Percentiles rank a stretch among this genome's conserved stretches.
These are phyloP conservation scores for Acacia crassicarpa DNA, from an alignment of 306 rosid species.

Conservation along the genomic window DNA sequence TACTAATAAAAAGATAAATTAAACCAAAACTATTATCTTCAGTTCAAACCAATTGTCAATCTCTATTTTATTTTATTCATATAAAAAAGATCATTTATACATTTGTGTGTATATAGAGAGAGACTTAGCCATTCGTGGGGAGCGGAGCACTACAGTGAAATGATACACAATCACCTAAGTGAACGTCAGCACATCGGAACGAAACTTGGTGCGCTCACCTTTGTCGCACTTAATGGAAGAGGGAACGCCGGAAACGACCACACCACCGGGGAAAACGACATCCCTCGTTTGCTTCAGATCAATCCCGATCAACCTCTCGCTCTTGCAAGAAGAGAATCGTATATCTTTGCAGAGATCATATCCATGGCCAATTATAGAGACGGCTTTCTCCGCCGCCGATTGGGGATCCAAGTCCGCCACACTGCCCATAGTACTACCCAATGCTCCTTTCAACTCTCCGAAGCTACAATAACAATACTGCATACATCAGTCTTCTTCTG, in stretches of 20 bases:
- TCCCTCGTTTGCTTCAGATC: slow-evolving; percentile 50
- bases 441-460: not conserved
- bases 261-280: slow-evolving; percentile 67
- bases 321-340: slow-evolving; percentile 54
- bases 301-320: slow-evolving; percentile 53
- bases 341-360: slow-evolving; percentile 66
- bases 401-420: slow-evolving; percentile 48
- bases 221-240: slow-evolving; percentile 76
- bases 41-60: too few species aligned
- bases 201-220: slow-evolving; percentile 81
- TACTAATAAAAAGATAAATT: not conserved
- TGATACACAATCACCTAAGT: slow-evolving; percentile 43
- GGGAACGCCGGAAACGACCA: slow-evolving; percentile 53
- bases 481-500: too few species aligned
- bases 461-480: not conserved
- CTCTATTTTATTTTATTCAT: not conserved
- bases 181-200: slow-evolving; percentile 73
- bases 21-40: not conserved
- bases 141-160: not conserved
- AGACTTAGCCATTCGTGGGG: not conserved
- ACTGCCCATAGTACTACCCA: slow-evolving; percentile 35
- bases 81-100: not conserved
- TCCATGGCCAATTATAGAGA: slow-evolving; percentile 69
- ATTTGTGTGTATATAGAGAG: not conserved
- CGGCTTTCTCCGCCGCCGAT: slow-evolving; percentile 72